Evolutionary conservation across 108 stramenopile species (phyloP), one percentile per base, ranked within the genome.

Genomic region (Aurantiochytrium sp.): DNA sequence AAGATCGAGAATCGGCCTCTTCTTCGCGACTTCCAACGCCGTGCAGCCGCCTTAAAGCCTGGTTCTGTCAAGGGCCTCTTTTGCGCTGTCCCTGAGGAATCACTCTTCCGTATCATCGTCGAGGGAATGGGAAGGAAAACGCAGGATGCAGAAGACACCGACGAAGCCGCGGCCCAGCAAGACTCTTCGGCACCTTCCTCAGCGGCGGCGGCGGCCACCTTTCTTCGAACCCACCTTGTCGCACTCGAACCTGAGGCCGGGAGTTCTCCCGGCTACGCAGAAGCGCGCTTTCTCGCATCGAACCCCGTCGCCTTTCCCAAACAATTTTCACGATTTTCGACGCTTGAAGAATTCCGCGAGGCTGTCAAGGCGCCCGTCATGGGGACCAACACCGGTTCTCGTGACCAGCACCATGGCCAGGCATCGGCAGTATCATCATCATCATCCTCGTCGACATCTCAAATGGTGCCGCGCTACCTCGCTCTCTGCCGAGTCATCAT

Each of bases 401-500:
- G 35, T 35, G 35, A 35, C 35, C 35, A 35, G 35, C 35, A 35
- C 35, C 1, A 35, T 35, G 35, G 1, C 2, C 35, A 35, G 35
- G 35, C 35, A 35, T 35, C 35, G 35, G 35, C 35, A 35, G 35
- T 2, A 35, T 35, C 35, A 35, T 35, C 35, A 35, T 1, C 29
- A 35, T 35, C 35, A 35, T 35, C 35, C 35, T 35, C 35, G 35
- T 35, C 35, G 0, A 35, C 28, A 14, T 21, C 14, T 0, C 43
- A 49, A 19, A 2, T 0, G 35, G 2, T 29, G 4, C n/a, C 92
- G 44, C 92, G 91, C 16, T 47, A 92, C 25, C 89, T 93, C 44
- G 92, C 92, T 6, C 92, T 93, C 42, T 92, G 92, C 58, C 89
- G 92, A 18, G 92, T 93, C 14, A 92, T 92, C 55, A 91, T 92